phyloP scores from a whole-genome alignment of 768 basidiomycete genomes.

The Russula sp. region DNA sequence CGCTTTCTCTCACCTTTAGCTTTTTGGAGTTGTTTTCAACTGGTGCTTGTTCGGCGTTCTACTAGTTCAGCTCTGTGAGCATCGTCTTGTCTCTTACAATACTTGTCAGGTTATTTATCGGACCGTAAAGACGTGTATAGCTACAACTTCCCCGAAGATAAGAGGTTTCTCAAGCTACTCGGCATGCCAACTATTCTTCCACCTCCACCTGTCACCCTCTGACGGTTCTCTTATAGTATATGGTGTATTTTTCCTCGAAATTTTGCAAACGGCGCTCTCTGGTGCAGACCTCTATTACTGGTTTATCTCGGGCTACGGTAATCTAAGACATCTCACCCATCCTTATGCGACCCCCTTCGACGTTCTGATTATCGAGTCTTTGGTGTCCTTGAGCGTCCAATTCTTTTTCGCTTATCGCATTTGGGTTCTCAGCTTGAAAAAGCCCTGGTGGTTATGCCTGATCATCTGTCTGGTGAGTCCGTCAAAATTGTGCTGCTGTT shows the following conservation, averaged over 20 bases:
- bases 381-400: slow-evolving; percentile 28
- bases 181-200: not conserved
- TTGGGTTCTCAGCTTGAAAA: slow-evolving; percentile 7
- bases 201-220: not conserved
- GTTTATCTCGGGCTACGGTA: slow-evolving; percentile 8
- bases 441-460: not conserved
- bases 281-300: slow-evolving; percentile 9
- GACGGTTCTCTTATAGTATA: slow-evolving; percentile 23
- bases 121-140: slow-evolving; percentile 7
- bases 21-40: slow-evolving; percentile 12
- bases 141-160: slow-evolving; percentile 10
- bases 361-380: slow-evolving; percentile 27
- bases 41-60: slow-evolving; percentile 10
- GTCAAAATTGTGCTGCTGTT: not conserved
- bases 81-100: not conserved
- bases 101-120: not conserved
- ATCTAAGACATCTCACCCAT: not conserved
- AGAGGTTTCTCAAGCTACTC: not conserved
- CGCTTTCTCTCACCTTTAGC: not conserved
- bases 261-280: not conserved
- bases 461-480: not conserved
- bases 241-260: not conserved
- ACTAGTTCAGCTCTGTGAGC: slow-evolving; percentile 10
- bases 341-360: slow-evolving; percentile 7
- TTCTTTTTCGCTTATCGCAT: slow-evolving; percentile 32